Percentiles rank a stretch among this genome's conserved stretches.
These are phyloP conservation scores for Boeremia lycopersici DNA, from an alignment of 2,329 filamentous ascomycete species.

Conservation along the genomic window DNA sequence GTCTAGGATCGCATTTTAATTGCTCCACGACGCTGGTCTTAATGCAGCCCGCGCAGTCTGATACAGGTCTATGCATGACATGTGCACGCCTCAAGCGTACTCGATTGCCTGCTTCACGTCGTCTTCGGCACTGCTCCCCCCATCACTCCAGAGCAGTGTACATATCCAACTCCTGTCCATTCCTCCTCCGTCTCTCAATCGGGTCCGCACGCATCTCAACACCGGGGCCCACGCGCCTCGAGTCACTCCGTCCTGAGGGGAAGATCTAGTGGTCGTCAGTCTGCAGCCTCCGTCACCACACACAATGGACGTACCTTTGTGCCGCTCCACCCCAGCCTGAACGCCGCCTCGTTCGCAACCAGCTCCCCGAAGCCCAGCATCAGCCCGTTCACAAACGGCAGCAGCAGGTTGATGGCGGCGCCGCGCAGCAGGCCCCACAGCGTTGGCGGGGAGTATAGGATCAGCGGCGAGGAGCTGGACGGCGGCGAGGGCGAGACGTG, in stretches of 20 bases:
- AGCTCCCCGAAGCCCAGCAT: constrained; percentile 98
- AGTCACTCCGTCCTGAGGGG: constrained; percentile 61
- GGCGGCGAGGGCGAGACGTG: constrained; percentile 65
- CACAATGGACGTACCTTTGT: constrained; percentile 73
- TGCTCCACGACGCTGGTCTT: background rate
- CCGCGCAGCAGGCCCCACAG: constrained; percentile 84
- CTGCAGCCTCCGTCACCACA: background rate
- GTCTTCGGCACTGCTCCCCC: background rate
- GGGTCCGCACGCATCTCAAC: constrained; percentile 78
- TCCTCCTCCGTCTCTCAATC: constrained; percentile 59
- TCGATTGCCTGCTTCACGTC: no score
- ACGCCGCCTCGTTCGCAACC: constrained; percentile 94
- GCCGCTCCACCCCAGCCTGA: constrained; percentile 87
- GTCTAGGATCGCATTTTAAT: background rate
- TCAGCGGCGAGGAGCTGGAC: constrained; percentile 68
- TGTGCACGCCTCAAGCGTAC: background rate
- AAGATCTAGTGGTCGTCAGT: constrained; percentile 55
- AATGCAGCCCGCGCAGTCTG: background rate
- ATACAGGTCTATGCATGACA: no score
- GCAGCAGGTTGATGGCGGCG: constrained; percentile 90
- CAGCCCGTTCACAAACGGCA: constrained; percentile 96
- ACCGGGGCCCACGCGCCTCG: constrained; percentile 76
- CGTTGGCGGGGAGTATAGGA: constrained; percentile 88
- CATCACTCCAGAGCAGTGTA: constrained; percentile 70
- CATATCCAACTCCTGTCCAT: constrained; percentile 64